Conservation (phyloP, 768 basidiomycete genomes). For the Holtermanniella nyarrowii region DNA sequence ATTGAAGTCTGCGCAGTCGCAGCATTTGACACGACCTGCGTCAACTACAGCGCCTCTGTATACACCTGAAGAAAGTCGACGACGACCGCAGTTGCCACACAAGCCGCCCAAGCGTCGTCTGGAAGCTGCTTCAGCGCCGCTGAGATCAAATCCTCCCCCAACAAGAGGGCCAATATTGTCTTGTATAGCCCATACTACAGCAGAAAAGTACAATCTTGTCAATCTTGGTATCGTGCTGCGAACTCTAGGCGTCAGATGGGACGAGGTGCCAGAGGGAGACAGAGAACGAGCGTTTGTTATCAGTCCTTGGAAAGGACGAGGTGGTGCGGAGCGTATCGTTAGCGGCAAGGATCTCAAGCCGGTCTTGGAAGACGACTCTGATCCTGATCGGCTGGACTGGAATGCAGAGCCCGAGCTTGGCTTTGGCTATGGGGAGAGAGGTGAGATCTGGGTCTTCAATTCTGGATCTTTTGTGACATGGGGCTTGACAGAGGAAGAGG, state of each 20-base stretch:
- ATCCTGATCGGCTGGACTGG: no score
- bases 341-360: constrained; percentile 20
- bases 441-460: constrained; percentile 79
- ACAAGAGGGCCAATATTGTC: constrained; percentile 69
- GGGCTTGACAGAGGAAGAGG: constrained; percentile 71
- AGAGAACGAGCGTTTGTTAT: constrained; percentile 31
- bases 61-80: background rate
- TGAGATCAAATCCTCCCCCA: constrained; percentile 74
- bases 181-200: constrained; percentile 75
- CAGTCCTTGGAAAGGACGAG: constrained; percentile 33
- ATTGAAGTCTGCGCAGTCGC: no score
- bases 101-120: constrained; percentile 52
- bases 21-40: no score
- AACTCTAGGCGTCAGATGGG: constrained; percentile 26
- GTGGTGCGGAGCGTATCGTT: constrained; percentile 23
- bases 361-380: constrained; percentile 1
- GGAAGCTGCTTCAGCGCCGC: constrained; percentile 73
- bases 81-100: constrained; percentile 14
- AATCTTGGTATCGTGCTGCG: constrained; percentile 45
- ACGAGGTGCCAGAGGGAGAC: constrained; percentile 38
- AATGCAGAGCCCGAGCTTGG: no score
- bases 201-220: constrained; percentile 66
- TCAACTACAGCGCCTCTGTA: background rate
- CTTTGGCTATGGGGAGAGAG: constrained; percentile 42
- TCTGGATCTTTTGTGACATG: constrained; percentile 86